phyloP scores from a whole-genome alignment of 192 early-diverging fungal species.

The Coemansia sp. region DNA sequence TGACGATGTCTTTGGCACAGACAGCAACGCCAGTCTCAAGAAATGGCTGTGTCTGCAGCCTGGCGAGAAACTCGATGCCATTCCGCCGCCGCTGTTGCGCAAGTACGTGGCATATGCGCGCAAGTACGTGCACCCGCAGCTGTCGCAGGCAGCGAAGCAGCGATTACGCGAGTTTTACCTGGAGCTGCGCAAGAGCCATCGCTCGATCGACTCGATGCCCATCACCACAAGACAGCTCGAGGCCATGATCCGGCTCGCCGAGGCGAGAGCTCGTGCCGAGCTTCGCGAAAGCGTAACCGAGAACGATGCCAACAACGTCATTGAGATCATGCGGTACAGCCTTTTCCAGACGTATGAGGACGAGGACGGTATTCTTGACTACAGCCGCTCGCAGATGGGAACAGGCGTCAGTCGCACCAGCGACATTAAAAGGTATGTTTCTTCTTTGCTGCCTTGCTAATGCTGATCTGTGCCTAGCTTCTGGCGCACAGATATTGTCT shows the following conservation, averaged over 20 bases:
- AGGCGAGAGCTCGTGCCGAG: conserved; percentile 77
- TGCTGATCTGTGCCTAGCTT: no score
- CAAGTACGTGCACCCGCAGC: conserved; percentile 71
- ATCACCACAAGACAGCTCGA: conserved; percentile 85
- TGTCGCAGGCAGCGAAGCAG: conserved; percentile 60
- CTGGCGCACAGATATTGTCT: conserved; percentile 7
- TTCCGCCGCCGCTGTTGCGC: conserved; percentile 67
- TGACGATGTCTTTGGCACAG: conserved; percentile 8
- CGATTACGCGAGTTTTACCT: conserved; percentile 74
- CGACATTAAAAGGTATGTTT: conserved; percentile 60
- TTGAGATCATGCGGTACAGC: conserved; percentile 76
- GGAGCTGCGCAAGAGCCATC: conserved; percentile 63
- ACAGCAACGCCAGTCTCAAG: conserved; percentile 7
- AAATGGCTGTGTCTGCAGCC: conserved; percentile 54
- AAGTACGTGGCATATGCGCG: conserved; percentile 88
- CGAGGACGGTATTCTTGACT: conserved; percentile 59
- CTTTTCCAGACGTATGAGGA: conserved; percentile 63
- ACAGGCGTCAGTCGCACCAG: conserved; percentile 56
- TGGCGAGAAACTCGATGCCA: conserved; percentile 59
- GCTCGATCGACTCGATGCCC: conserved; percentile 65
- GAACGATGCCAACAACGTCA: conserved; percentile 72
- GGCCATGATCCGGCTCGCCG: conserved; percentile 71
- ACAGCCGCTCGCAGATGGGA: conserved; percentile 62
- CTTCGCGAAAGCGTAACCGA: conserved; percentile 70
- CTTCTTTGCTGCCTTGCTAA: not conserved